A percentile compares a stretch with the other conserved stretches of the same genome.
phyloP scores from a whole-genome alignment of 257 asterid species.

The Buddleja alternifolia region DNA sequence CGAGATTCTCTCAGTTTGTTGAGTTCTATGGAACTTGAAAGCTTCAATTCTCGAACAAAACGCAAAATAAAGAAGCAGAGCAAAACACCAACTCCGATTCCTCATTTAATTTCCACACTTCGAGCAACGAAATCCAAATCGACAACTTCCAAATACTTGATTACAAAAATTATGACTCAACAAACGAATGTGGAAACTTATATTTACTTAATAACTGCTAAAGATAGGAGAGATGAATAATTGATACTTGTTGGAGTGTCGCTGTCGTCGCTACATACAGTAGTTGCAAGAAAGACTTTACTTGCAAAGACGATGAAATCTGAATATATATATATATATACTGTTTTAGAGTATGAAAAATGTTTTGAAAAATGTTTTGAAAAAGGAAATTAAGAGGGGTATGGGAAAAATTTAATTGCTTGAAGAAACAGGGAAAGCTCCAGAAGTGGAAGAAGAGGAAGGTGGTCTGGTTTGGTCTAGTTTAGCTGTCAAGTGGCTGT shows the following conservation, averaged over 20 bases:
- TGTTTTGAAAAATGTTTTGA: too few relatives aligned
- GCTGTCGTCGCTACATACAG: too few relatives aligned
- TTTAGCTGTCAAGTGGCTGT: not conserved
- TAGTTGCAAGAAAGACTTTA: not conserved
- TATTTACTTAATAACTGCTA: not conserved
- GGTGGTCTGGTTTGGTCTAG: not conserved
- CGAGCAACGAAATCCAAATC: constrained; percentile 6
- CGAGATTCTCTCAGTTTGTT: constrained; percentile 48
- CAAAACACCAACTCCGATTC: constrained; percentile 28
- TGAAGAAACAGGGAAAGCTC: constrained; percentile 4
- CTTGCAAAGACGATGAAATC: too few relatives aligned
- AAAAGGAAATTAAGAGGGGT: not conserved
- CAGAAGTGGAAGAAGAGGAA: not conserved
- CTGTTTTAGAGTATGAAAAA: too few relatives aligned
- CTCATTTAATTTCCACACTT: constrained; percentile 32
- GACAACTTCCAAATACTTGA: constrained; percentile 3
- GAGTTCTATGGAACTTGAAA: constrained; percentile 42
- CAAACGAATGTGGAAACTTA: too few relatives aligned
- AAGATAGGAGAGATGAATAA: too few relatives aligned
- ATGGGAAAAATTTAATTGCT: not conserved
- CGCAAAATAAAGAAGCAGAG: constrained; percentile 26
- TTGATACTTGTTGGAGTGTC: not conserved
- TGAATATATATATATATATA: too few relatives aligned
- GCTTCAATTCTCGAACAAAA: constrained; percentile 35
- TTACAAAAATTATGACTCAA: not conserved